Evolutionary conservation across 345 rosid species (phyloP), one percentile per base, ranked within the genome.

Genomic region (Aquilaria malaccensis): DNA sequence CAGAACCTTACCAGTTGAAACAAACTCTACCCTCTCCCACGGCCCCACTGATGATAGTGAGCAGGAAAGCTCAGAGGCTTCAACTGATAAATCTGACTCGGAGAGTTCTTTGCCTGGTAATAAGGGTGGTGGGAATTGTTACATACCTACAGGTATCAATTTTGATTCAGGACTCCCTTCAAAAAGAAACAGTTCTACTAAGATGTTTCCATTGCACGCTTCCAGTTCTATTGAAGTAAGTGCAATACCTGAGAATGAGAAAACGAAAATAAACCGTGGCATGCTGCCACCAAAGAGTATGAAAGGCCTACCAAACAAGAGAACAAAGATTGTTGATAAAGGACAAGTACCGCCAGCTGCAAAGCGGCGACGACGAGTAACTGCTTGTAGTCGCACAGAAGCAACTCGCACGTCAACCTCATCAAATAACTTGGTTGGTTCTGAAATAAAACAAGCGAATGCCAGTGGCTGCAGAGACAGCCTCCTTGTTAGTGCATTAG

Each of bases 1-100:
- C 57, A 74, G 71, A 65, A 66, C 70, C 58, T 70, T 79, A 31
- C 83, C 85, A 0, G 56, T 64, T 49, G 81, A 65, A 63, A 57
- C 62, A 47, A 70, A 30, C 50, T 47, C 59, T 45, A 58, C 67
- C 56, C 56, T 51, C 48, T 54, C 56, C 49, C 48, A 52, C 62
- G 69, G 56, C 54, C 72, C 56, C 66, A 73, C 77, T 56, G 77
- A 59, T 55, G 79, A 67, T 50, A 70, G 73, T 41, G 66, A 76
- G 29, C 68, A 30, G 37, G 63, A 63, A 60, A 67, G 75, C 55
- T 76, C 68, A 3, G 70, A 60, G 63, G 76, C 65, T 61, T 45
- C 67, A 55, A 63, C 45, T n/a, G 67, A 67, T 13, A 74, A 52
- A 57, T 75, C 79, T 33, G 67, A 69, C 67, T 74, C 79, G 15